Evolutionary conservation across 305 asterid genomes (phyloP).

Genomic region (Salvia sclarea): DNA sequence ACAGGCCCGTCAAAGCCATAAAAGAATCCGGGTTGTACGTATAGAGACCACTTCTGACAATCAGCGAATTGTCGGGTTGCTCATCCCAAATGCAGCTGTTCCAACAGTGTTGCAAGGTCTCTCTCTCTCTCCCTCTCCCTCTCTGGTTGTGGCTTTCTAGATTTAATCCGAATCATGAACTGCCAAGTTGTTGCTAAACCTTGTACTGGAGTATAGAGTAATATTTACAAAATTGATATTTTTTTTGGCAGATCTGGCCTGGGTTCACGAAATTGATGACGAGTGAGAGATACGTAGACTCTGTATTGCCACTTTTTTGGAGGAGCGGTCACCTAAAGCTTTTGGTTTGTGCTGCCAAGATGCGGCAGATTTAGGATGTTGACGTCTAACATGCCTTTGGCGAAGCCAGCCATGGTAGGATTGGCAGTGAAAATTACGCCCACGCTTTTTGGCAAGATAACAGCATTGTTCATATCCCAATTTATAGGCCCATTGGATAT

Average conservation of each 20-base stretch:
- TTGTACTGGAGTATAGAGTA: background rate
- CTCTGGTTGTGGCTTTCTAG: constrained; percentile 10
- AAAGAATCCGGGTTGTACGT: constrained; percentile 81
- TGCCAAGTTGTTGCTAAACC: constrained; percentile 3
- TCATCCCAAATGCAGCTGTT: constrained; percentile 93
- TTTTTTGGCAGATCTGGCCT: constrained; percentile 71
- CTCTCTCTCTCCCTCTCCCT: constrained; percentile 16
- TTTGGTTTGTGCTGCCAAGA: constrained; percentile 26
- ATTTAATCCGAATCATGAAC: constrained; percentile 3
- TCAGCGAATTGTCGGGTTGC: constrained; percentile 85
- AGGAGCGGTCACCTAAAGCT: constrained; percentile 17
- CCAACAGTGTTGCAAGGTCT: constrained; percentile 91
- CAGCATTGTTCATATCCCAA: constrained; percentile 37
- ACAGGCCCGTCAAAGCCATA: constrained; percentile 85
- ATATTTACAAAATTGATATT: constrained; percentile 21
- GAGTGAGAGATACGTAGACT: constrained; percentile 47
- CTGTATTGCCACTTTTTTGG: constrained; percentile 28
- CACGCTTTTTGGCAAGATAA: constrained; percentile 27
- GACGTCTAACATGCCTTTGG: constrained; percentile 25
- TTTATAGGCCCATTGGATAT: constrained; percentile 37
- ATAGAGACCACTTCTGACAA: constrained; percentile 81
- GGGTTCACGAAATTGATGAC: constrained; percentile 76
- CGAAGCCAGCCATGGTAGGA: constrained; percentile 23
- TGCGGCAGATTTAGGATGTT: constrained; percentile 25
- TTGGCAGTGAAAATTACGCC: constrained; percentile 14